Base-by-base conservation (phyloP, 805 yeast genomes). In the Clavispora santaluciae region DNA sequence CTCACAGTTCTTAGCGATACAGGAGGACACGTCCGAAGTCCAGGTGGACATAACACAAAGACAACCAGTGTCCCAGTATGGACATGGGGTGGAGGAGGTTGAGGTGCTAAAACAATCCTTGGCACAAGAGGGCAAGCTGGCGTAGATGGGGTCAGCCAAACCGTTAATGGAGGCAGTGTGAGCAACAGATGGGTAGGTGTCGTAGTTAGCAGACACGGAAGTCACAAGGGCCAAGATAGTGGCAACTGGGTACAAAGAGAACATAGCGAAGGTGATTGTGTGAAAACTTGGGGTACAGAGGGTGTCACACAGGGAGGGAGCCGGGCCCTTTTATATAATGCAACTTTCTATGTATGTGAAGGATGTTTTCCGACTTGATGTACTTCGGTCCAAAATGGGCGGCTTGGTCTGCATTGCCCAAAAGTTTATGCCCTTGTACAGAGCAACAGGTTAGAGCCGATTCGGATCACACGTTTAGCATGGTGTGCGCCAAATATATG, bases 31-130 rank as follows among this genome's bases (percentile, higher is more conserved):
- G 24, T 42, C 41, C 9, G 60, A 60, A 28, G 54, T 56, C 57
- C 62, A 68, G 33, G 48, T 47, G 31, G 68, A 54, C 64, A 68
- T 66, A 33, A 65, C 69, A 62, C 73, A 68, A 40, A 68, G 61
- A 56, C 73, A 68, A 20, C 73, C 73, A 35, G 72, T 60, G 50
- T 68, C 73, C 72, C 72, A 68, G 61, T 66, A 65, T 36, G 73
- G 73, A 46, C 73, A 68, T 35, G 72, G 72, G 16, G 71, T 64
- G 33, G 51, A 47, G 8, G 61, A 60, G 35, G 71, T 64, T 41
- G 59, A 51, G 33, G 50, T 49, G 34, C 40, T 48, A 21, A 66
- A 61, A 57, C 72, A 67, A 3, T 44, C 33, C 43, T 64, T 56
- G 28, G 70, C 72, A 55, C 72, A 67, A 11, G 51, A 45, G 15